A percentile compares a stretch with the other conserved stretches of the same genome.
These are phyloP conservation scores for Tetrastigma voinierianum DNA, from an alignment of 164 flowering plant genomes.

Conservation along the genomic window DNA sequence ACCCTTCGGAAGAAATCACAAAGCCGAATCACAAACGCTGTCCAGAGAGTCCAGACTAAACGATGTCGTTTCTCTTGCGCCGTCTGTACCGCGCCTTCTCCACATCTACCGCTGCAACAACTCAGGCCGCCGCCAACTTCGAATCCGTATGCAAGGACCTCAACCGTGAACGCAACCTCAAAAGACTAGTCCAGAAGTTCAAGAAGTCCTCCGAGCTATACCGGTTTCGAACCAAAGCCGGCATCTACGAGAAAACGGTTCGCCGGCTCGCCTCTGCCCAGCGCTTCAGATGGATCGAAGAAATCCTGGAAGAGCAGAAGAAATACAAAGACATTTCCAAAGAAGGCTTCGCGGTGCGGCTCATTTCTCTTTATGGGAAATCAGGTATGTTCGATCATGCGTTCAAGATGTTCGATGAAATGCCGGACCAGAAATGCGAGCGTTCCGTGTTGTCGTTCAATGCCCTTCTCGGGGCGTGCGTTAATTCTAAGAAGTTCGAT, in stretches of 20 bases:
- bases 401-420: conserved; percentile 54
- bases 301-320: conserved; percentile 46
- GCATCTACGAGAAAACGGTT: conserved; percentile 23
- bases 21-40: not conserved
- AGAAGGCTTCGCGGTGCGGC: conserved; percentile 40
- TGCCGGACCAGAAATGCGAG: conserved; percentile 39
- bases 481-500: conserved; percentile 34
- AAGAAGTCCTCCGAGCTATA: conserved; percentile 27
- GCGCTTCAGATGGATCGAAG: conserved; percentile 28
- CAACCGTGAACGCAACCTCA: conserved; percentile 30
- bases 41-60: not conserved
- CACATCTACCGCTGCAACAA: conserved; percentile 1
- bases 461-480: conserved; percentile 46
- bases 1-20: not conserved
- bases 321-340: conserved; percentile 25
- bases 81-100: conserved; percentile 21
- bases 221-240: conserved; percentile 34
- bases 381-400: conserved; percentile 63
- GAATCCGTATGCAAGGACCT: conserved; percentile 12
- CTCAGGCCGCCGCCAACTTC: not conserved
- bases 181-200: conserved; percentile 42
- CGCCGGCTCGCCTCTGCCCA: conserved; percentile 40
- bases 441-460: conserved; percentile 45
- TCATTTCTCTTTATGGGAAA: conserved; percentile 47
- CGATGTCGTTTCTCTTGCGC: conserved; percentile 15